Evolutionary conservation across 2,329 filamentous ascomycete species (phyloP).

Genomic region (Emmonsiellopsis sp.): DNA sequence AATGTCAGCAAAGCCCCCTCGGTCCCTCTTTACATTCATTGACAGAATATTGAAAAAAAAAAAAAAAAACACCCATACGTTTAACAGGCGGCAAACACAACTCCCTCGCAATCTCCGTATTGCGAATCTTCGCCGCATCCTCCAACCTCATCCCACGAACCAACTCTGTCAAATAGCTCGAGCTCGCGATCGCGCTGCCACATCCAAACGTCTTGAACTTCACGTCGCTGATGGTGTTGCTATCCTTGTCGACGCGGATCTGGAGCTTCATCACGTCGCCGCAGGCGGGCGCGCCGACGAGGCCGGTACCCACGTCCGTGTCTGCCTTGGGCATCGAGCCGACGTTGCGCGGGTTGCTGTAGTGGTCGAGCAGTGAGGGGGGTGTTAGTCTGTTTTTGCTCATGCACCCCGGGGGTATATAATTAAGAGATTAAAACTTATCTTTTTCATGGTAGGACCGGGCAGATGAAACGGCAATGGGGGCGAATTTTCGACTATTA

Average conservation of each 20-base stretch:
- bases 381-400: conserved; percentile 28
- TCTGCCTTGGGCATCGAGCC: conserved; percentile 73
- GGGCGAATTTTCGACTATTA: conserved; percentile 28
- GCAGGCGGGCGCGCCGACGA: conserved; percentile 83
- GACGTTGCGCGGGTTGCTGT: conserved; percentile 69
- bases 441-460: conserved; percentile 59
- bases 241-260: conserved; percentile 82
- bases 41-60: conserved; percentile 30
- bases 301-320: conserved; percentile 75
- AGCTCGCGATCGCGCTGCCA: conserved; percentile 87
- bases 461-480: conserved; percentile 29
- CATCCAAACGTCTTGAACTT: conserved; percentile 99
- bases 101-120: conserved; percentile 97
- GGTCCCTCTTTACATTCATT: too few species aligned
- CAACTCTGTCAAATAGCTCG: conserved; percentile 87
- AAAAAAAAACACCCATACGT: too few species aligned
- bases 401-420: not conserved
- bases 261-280: conserved; percentile 93
- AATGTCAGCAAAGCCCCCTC: conserved; percentile 1
- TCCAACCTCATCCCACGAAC: conserved; percentile 95
- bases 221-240: conserved; percentile 83
- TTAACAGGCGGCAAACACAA: conserved; percentile 82
- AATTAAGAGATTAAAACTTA: conserved; percentile 29
- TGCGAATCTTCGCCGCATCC: conserved; percentile 84
- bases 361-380: conserved; percentile 65